A percentile compares a stretch with the other conserved stretches of the same genome.
phyloP scores from a whole-genome alignment of 2,329 filamentous ascomycete genomes.

The Aspergillus candidus region DNA sequence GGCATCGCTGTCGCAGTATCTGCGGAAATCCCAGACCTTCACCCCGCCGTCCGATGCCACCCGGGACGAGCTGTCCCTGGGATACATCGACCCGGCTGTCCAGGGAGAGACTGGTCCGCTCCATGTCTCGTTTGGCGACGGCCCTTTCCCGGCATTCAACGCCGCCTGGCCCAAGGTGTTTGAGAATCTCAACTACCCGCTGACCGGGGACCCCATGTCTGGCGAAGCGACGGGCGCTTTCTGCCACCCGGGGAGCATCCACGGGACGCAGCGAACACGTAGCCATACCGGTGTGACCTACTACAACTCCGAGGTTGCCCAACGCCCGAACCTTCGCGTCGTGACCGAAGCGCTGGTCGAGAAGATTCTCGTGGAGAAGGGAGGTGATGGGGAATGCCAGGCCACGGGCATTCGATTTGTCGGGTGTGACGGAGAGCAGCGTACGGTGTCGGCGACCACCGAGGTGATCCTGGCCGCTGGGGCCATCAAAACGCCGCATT shows the following conservation, averaged over 20 bases:
- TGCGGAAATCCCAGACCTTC: conserved; percentile 37
- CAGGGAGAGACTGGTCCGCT: no score
- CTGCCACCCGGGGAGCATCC: conserved; percentile 27
- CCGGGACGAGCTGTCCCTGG: not conserved
- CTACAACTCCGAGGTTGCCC: conserved; percentile 23
- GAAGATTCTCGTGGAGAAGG: conserved; percentile 36
- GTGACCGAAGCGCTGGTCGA: conserved; percentile 44
- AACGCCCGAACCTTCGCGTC: conserved; percentile 42
- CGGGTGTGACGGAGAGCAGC: conserved; percentile 14
- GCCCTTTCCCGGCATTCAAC: no score
- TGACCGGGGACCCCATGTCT: no score
- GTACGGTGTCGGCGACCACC: conserved; percentile 26
- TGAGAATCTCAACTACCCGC: no score
- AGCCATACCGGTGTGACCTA: conserved; percentile 15
- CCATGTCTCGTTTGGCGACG: no score
- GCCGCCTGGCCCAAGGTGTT: no score
- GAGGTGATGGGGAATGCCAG: conserved; percentile 18
- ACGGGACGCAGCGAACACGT: conserved; percentile 6
- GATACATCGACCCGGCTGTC: no score
- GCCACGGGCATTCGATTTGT: conserved; percentile 15
- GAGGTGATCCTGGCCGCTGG: conserved; percentile 59
- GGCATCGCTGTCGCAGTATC: conserved; percentile 43
- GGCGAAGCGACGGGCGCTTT: no score
- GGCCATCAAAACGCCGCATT: conserved; percentile 50
- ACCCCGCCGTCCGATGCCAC: conserved; percentile 19